Conservation (phyloP, 176 grass and related monocot genomes). For the Rhipidocladum racemiflorum region DNA sequence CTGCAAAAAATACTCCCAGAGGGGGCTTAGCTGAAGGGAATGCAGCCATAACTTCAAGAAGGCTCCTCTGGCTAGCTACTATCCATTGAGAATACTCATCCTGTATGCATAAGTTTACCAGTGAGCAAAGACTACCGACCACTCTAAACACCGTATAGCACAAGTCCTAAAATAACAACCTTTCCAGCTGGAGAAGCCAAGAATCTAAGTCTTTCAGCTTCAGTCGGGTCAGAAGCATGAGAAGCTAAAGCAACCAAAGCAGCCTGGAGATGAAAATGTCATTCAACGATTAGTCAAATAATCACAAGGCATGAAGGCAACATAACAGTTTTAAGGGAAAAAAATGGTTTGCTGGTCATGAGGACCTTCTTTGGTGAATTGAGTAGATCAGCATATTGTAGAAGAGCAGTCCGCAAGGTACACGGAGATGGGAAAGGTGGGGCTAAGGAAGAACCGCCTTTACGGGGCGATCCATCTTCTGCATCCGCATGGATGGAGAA, state of each 20-base stretch:
- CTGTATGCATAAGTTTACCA: slow-evolving; percentile 36
- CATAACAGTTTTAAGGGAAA: not conserved
- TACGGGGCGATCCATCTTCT: slow-evolving; percentile 68
- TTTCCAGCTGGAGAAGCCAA: slow-evolving; percentile 94
- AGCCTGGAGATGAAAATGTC: slow-evolving; percentile 42
- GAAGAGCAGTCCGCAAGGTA: slow-evolving; percentile 72
- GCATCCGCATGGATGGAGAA: slow-evolving; percentile 81
- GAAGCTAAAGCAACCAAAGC: slow-evolving; percentile 81
- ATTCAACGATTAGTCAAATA: slow-evolving; percentile 18
- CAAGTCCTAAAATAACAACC: slow-evolving; percentile 39
- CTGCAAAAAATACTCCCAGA: slow-evolving; percentile 81
- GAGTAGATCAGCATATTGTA: slow-evolving; percentile 75
- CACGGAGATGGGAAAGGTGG: slow-evolving; percentile 87
- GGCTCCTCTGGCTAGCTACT: slow-evolving; percentile 75
- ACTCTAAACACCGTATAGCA: not conserved
- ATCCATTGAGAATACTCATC: slow-evolving; percentile 95
- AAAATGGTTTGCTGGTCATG: not conserved
- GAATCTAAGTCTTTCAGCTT: slow-evolving; percentile 67
- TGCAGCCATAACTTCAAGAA: slow-evolving; percentile 84
- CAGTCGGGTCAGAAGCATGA: slow-evolving; percentile 62
- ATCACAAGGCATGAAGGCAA: not conserved
- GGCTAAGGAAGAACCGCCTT: slow-evolving; percentile 60
- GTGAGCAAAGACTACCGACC: slow-evolving; percentile 1
- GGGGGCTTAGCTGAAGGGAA: slow-evolving; percentile 86
- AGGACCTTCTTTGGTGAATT: slow-evolving; percentile 79